Conservation (phyloP, 2,329 filamentous ascomycete species). For the Decorospora gaudefroyi region DNA sequence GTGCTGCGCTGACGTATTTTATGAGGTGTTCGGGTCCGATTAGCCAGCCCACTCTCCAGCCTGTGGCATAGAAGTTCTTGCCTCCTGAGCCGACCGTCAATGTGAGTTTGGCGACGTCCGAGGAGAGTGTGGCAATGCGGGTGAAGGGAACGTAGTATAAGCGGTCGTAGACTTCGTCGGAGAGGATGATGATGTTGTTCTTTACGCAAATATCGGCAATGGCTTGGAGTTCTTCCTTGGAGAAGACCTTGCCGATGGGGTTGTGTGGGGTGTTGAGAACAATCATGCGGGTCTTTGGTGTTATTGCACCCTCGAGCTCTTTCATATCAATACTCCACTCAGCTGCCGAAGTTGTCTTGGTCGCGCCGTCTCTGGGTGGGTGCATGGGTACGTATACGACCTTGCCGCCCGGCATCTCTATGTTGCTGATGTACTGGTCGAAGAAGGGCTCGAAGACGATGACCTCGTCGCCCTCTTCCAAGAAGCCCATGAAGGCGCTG, state of each 20-base stretch:
- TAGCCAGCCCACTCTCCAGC: slow-evolving; percentile 95
- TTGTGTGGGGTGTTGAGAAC: slow-evolving; percentile 91
- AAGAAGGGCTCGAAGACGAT: slow-evolving; percentile 99
- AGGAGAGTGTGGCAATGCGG: slow-evolving; percentile 84
- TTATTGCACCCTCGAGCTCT: slow-evolving; percentile 80
- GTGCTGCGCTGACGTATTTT: slow-evolving; percentile 87
- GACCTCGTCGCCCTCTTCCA: slow-evolving; percentile 92
- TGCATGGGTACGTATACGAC: slow-evolving; percentile 96
- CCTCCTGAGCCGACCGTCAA: slow-evolving; percentile 93
- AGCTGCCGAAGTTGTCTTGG: slow-evolving; percentile 77
- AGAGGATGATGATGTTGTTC: slow-evolving; percentile 88
- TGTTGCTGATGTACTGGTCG: slow-evolving; percentile 98
- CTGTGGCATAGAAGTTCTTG: slow-evolving; percentile 98
- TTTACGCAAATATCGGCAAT: slow-evolving; percentile 91
- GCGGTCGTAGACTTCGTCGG: slow-evolving; percentile 77
- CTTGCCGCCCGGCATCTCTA: slow-evolving; percentile 95
- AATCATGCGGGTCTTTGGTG: slow-evolving; percentile 90
- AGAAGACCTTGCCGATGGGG: slow-evolving; percentile 95
- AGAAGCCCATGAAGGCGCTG: slow-evolving; percentile 96
- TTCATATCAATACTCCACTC: slow-evolving; percentile 89
- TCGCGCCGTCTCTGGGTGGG: slow-evolving; percentile 78
- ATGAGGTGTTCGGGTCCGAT: slow-evolving; percentile 88
- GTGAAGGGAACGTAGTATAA: slow-evolving; percentile 96
- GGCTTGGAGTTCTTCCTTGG: slow-evolving; percentile 75
- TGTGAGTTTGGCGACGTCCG: slow-evolving; percentile 84